phyloP scores from a whole-genome alignment of 495 filamentous ascomycete genomes.

The Penicillium daleae region DNA sequence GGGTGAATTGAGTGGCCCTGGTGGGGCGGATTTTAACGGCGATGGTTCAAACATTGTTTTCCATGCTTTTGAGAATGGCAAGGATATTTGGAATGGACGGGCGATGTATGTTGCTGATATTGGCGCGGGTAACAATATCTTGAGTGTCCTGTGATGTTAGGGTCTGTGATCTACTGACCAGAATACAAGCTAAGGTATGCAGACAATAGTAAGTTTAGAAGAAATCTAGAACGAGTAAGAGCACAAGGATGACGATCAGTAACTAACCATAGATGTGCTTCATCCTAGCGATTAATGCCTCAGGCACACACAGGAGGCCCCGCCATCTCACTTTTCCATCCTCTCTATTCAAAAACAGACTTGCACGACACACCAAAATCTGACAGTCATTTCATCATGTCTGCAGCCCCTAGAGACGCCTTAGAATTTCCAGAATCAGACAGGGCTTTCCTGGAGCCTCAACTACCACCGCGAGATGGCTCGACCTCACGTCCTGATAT shows the following conservation, averaged over 20 bases:
- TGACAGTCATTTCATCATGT: constrained; percentile 12
- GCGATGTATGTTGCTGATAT: constrained; percentile 28
- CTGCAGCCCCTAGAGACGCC: constrained; percentile 30
- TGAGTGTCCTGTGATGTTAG: constrained; percentile 15
- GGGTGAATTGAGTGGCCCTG: constrained; percentile 48
- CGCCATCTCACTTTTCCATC: constrained; percentile 2
- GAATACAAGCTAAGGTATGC: too few relatives aligned
- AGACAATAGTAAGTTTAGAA: too few relatives aligned
- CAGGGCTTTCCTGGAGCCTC: constrained; percentile 46
- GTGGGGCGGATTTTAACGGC: constrained; percentile 46
- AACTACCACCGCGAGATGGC: constrained; percentile 40
- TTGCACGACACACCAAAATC: not conserved
- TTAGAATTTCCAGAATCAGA: constrained; percentile 45
- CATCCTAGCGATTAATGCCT: constrained; percentile 12
- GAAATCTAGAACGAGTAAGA: too few relatives aligned
- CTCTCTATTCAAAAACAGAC: constrained; percentile 1
- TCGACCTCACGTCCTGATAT: constrained; percentile 25
- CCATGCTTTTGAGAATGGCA: constrained; percentile 39
- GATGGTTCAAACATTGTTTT: constrained; percentile 50
- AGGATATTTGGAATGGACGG: constrained; percentile 22
- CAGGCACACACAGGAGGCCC: constrained; percentile 6
- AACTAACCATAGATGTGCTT: too few relatives aligned
- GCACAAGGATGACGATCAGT: too few relatives aligned
- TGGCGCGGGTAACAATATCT: constrained; percentile 11
- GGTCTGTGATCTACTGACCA: too few relatives aligned